These are phyloP conservation scores for Trichoderma arundinaceum DNA, from an alignment of 2,329 filamentous ascomycete genomes.

Conservation along the genomic window DNA sequence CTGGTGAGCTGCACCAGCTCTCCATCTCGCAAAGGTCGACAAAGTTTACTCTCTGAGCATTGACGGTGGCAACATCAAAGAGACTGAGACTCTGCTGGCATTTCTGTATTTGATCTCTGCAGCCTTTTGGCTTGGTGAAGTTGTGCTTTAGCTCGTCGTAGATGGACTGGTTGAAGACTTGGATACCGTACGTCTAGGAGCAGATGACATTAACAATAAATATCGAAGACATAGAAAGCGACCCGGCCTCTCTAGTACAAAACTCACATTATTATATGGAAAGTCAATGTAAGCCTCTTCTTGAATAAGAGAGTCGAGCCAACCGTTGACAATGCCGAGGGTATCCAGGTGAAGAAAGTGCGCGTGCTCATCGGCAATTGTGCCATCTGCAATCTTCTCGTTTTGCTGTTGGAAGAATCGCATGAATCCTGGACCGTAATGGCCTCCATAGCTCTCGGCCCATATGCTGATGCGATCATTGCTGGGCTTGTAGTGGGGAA, in stretches of 20 bases:
- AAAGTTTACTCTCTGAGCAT: conserved; percentile 41
- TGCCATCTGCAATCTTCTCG: conserved; percentile 46
- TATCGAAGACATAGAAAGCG: not conserved
- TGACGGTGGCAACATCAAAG: conserved; percentile 56
- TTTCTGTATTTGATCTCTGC: conserved; percentile 56
- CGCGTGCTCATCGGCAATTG: conserved; percentile 48
- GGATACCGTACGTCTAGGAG: conserved; percentile 59
- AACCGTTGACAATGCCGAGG: conserved; percentile 73
- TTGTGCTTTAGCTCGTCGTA: conserved; percentile 41
- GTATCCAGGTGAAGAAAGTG: conserved; percentile 61
- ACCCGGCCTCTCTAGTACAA: not conserved
- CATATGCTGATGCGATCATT: conserved; percentile 67
- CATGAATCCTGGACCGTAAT: conserved; percentile 70
- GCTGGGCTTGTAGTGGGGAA: conserved; percentile 62
- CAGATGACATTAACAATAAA: conserved; percentile 14
- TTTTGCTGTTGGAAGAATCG: conserved; percentile 67
- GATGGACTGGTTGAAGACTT: conserved; percentile 57
- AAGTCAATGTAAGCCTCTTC: conserved; percentile 61
- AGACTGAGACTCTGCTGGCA: conserved; percentile 58
- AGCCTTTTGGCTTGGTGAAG: conserved; percentile 51
- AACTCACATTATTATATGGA: conserved; percentile 63
- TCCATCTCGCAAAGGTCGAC: conserved; percentile 53
- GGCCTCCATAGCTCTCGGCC: conserved; percentile 72
- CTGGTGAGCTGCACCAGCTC: conserved; percentile 57
- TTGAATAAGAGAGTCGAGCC: conserved; percentile 68